phyloP scores from a whole-genome alignment of 140 eudicot genomes.

The Oenanthe javanica region DNA sequence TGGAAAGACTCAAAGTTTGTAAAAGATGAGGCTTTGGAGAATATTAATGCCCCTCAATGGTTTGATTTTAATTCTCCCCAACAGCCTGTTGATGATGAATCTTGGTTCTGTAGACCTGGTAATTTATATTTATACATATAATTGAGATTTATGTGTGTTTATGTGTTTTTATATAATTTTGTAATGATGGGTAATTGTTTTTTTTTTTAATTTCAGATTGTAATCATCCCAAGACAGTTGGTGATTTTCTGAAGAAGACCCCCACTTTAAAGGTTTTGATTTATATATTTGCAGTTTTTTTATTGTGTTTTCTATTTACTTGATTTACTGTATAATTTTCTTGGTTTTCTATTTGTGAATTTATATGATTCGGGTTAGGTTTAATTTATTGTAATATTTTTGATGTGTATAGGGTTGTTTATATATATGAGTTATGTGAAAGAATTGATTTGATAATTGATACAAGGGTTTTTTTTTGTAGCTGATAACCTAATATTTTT shows the following conservation, averaged over 20 bases:
- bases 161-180: no score
- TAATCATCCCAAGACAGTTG: constrained; percentile 82
- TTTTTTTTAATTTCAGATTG: constrained; percentile 42
- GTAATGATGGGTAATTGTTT: no score
- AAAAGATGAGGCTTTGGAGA: constrained; percentile 55
- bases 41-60: constrained; percentile 90
- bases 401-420: no score
- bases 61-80: constrained; percentile 50
- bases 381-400: background rate
- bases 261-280: constrained; percentile 43
- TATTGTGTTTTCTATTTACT: background rate
- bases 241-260: constrained; percentile 50
- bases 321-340: background rate
- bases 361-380: background rate
- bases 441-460: background rate
- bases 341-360: no score
- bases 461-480: background rate
- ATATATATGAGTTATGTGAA: background rate
- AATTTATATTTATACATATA: background rate
- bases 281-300: no score
- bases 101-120: constrained; percentile 89
- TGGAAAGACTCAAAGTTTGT: constrained; percentile 80
- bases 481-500: background rate
- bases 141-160: no score
- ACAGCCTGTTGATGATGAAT: constrained; percentile 45